phyloP scores from a whole-genome alignment of 1,139 yeast species.

The Yamadazyma aaseri region DNA sequence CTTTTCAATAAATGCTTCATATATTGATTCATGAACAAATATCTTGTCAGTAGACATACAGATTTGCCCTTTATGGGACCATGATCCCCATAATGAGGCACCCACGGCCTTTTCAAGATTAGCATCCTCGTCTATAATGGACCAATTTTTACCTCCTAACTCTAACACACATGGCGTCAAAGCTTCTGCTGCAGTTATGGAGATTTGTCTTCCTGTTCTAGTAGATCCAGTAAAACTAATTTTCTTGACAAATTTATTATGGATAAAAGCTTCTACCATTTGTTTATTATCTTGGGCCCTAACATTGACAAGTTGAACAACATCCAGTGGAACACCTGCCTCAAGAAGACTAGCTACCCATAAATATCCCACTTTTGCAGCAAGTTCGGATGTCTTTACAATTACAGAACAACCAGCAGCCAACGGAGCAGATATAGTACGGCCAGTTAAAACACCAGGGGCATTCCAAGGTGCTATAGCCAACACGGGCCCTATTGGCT shows the following conservation, averaged over 20 bases:
- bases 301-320: constrained; percentile 35
- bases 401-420: constrained; percentile 54
- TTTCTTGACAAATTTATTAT: constrained; percentile 26
- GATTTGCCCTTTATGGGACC: constrained; percentile 46
- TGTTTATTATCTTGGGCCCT: constrained; percentile 24
- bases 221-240: constrained; percentile 48
- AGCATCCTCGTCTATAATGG: constrained; percentile 34
- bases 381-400: constrained; percentile 37
- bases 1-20: constrained; percentile 23
- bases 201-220: constrained; percentile 32
- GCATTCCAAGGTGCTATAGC: constrained; percentile 52
- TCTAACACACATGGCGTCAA: constrained; percentile 41
- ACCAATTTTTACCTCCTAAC: constrained; percentile 44
- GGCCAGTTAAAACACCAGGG: constrained; percentile 37
- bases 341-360: constrained; percentile 31
- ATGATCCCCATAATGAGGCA: constrained; percentile 27
- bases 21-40: constrained; percentile 30
- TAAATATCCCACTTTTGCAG: constrained; percentile 30
- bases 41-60: constrained; percentile 46
- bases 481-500: constrained; percentile 46
- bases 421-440: constrained; percentile 43
- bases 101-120: constrained; percentile 33
- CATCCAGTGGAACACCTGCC: constrained; percentile 39
- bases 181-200: constrained; percentile 30
- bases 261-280: constrained; percentile 26